A percentile compares a stretch with the other conserved stretches of the same genome.
Evolutionary conservation across 2,329 filamentous ascomycete species (phyloP).

Genomic region (Fusarium mexicanum): DNA sequence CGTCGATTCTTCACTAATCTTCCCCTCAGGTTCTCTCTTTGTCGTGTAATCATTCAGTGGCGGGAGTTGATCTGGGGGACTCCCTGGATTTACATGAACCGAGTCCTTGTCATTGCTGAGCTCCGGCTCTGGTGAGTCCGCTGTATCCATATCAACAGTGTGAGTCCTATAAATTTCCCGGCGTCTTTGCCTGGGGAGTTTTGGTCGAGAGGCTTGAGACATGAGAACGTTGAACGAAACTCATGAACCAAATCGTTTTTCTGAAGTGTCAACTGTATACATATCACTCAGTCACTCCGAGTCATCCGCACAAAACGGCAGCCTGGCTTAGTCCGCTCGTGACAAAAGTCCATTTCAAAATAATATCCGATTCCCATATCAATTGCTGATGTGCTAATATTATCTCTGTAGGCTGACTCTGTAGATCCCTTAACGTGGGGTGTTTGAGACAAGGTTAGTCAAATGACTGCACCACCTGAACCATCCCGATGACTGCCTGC

Average conservation of each 20-base stretch:
- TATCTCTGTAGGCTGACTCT: constrained; percentile 20
- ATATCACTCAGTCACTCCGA: constrained; percentile 17
- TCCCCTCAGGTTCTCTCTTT: neutral
- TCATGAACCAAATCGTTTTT: neutral
- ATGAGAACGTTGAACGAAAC: constrained; percentile 5
- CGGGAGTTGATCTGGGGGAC: constrained; percentile 36
- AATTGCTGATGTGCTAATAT: constrained; percentile 8
- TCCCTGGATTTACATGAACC: constrained; percentile 42
- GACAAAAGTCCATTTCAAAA: constrained; percentile 11
- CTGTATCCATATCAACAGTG: constrained; percentile 30
- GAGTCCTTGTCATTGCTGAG: constrained; percentile 40
- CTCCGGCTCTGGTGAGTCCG: constrained; percentile 10
- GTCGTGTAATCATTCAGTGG: constrained; percentile 31
- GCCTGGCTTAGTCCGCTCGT: constrained; percentile 27
- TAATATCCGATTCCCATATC: constrained; percentile 1
- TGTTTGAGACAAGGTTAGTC: constrained; percentile 31
- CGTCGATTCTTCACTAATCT: constrained; percentile 1
- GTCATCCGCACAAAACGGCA: constrained; percentile 22
- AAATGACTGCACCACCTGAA: constrained; percentile 37
- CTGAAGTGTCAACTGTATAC: neutral
- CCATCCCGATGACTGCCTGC: constrained; percentile 16
- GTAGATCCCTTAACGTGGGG: constrained; percentile 13
- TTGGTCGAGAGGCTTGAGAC: constrained; percentile 28
- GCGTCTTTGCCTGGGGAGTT: constrained; percentile 11
- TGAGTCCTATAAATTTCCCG: constrained; percentile 18